Evolutionary conservation across 140 eudicot species (phyloP).

Genomic region (Ambrosia hybrid): DNA sequence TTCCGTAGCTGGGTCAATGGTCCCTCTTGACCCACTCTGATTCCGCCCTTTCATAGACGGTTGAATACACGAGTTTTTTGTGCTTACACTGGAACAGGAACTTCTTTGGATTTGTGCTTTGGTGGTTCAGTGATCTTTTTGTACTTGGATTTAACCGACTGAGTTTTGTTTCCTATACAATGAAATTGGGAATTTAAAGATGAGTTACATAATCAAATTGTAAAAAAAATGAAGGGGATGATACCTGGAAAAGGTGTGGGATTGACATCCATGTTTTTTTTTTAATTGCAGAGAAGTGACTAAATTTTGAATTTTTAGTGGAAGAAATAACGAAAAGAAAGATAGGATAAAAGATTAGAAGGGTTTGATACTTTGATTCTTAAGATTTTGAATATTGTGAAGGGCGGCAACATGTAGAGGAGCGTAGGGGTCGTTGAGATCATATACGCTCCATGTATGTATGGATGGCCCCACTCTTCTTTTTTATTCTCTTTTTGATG

Average conservation of each 20-base stretch:
- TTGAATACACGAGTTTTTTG: background rate
- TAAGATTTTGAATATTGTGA: slow-evolving; percentile 34
- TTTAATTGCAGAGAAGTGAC: background rate
- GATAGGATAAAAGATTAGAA: no score
- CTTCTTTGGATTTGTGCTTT: slow-evolving; percentile 35
- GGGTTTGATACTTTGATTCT: no score
- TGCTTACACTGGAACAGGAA: slow-evolving; percentile 31
- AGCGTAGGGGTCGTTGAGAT: background rate
- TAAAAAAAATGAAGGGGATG: background rate
- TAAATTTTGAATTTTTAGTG: background rate
- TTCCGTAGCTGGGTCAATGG: no score
- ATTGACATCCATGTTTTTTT: slow-evolving; percentile 39
- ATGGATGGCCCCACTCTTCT: background rate
- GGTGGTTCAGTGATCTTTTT: slow-evolving; percentile 33
- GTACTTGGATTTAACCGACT: slow-evolving; percentile 38
- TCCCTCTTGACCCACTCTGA: no score
- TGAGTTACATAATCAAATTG: background rate
- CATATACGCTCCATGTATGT: slow-evolving; percentile 33
- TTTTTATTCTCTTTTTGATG: no score
- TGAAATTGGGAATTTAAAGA: background rate
- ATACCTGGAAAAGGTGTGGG: slow-evolving; percentile 56
- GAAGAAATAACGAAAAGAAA: background rate
- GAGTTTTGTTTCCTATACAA: slow-evolving; percentile 30
- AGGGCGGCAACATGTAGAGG: slow-evolving; percentile 39
- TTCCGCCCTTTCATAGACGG: background rate